A percentile compares a stretch with the other conserved stretches of the same genome.
phyloP scores from a whole-genome alignment of 768 basidiomycete genomes.

The Dentipellis fragilis region DNA sequence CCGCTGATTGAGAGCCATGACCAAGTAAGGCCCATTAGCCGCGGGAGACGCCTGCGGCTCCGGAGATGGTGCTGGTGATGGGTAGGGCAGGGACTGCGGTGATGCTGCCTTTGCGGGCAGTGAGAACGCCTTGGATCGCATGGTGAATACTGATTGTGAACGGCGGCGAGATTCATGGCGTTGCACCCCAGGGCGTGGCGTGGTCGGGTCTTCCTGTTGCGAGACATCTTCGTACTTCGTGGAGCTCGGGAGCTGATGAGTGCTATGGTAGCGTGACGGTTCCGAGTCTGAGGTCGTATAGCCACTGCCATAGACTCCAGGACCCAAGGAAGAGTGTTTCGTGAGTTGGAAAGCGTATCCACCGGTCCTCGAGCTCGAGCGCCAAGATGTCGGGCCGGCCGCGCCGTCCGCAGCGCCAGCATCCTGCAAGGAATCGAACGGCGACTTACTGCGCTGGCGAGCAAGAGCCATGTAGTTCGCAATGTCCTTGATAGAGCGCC shows the following conservation, averaged over 20 bases:
- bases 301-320: not conserved
- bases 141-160: constrained; percentile 20
- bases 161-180: constrained; percentile 21
- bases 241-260: not conserved
- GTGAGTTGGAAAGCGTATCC: not conserved
- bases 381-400: not conserved
- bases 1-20: not conserved
- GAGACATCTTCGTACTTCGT: not conserved
- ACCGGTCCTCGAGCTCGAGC: not conserved
- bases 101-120: not conserved
- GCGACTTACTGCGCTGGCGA: not conserved
- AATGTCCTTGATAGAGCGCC: not conserved
- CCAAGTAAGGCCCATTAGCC: not conserved
- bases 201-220: not conserved
- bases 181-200: not conserved
- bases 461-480: not conserved
- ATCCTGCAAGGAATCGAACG: not conserved
- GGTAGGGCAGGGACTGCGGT: not conserved
- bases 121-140: constrained; percentile 8
- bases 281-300: not conserved
- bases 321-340: not conserved
- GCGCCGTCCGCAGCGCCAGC: not conserved
- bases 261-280: not conserved
- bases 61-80: not conserved
- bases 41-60: not conserved